Percentiles rank a stretch among this genome's conserved stretches.
phyloP scores from a whole-genome alignment of 2,329 filamentous ascomycete genomes.

The Hymenoscyphus linearis region DNA sequence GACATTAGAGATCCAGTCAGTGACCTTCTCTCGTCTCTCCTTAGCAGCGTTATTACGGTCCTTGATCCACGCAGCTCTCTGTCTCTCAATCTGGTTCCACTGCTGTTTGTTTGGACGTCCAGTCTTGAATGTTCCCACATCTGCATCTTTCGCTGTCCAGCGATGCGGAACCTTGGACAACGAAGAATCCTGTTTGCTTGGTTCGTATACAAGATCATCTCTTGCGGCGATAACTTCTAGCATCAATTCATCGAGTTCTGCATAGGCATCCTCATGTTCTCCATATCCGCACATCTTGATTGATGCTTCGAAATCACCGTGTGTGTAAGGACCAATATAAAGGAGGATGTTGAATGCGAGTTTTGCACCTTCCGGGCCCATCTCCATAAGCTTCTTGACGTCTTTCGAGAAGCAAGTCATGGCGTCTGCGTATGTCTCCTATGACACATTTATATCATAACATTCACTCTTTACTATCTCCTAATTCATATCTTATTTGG shows the following conservation, averaged over 20 bases:
- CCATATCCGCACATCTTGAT: slow-evolving; percentile 1
- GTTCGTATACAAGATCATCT: neutral
- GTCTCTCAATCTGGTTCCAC: slow-evolving; percentile 1
- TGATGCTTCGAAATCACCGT: slow-evolving; percentile 2
- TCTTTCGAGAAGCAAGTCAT: slow-evolving; percentile 7
- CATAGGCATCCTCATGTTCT: slow-evolving; percentile 1
- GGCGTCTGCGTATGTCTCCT: slow-evolving; percentile 4
- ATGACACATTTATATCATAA: too few relatives aligned
- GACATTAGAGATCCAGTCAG: slow-evolving; percentile 2
- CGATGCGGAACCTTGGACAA: neutral
- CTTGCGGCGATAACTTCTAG: neutral
- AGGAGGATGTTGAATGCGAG: slow-evolving; percentile 3
- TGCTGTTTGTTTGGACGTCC: slow-evolving; percentile 9
- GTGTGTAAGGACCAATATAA: slow-evolving; percentile 3
- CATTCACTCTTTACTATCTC: too few relatives aligned
- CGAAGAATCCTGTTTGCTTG: neutral
- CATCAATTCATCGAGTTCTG: slow-evolving; percentile 3
- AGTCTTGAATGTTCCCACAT: slow-evolving; percentile 8
- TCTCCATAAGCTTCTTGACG: slow-evolving; percentile 1
- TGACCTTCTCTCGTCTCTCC: slow-evolving; percentile 3
- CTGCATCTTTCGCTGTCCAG: slow-evolving; percentile 4
- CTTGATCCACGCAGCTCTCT: slow-evolving; percentile 4
- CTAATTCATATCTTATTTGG: too few relatives aligned
- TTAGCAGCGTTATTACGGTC: neutral
- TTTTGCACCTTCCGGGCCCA: slow-evolving; percentile 2